Base-by-base conservation (phyloP, 306 rosid genomes). In the Ammopiptanthus mongolicus region DNA sequence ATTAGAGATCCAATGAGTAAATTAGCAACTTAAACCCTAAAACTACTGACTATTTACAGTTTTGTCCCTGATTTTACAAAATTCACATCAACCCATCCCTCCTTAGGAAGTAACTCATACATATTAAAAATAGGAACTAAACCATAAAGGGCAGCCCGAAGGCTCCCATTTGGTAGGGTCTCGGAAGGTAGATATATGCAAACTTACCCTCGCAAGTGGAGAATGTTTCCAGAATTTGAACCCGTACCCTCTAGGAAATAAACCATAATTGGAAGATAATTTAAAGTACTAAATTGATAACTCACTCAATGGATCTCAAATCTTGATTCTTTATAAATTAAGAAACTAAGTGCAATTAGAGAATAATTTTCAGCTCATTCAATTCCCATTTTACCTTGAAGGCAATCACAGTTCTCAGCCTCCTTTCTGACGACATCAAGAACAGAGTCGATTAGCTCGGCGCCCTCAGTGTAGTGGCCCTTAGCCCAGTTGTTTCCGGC, bases 401-500 rank as follows among this genome's bases (percentile, higher is more conserved):
- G 87, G 50, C 90, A 84, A 55, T 86, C 90, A 0, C 90, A 86
- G 56, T 86, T 86, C 78, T 86, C 90, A 8, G 87, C 90, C 72
- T 86, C 90, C 61, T 86, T 86, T 14, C 90, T 69, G 1, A 86
- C 90, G 21, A 86, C 87, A 62, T 86, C 90, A 31, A 86, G 90
- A 25, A 86, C 90, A 2, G 90, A 58, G 28, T 86, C 90, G 18
- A 86, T 86, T 18, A 86, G 90, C 69, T 86, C 90, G 0, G 90
- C 90, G 19, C 90, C 90, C 66, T 84, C 90, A 0, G 90, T 86
- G 69, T 86, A 86, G 42, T 86, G 90, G 0, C 90, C 90, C 60
- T 84, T 86, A 1, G 90, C 90, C 90, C 90, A 86, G 62, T 86
- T 86, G 84, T 86, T 86, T 17, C 90, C 90, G 12, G 90, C 90